These are phyloP conservation scores for Vaccinium darrowii DNA, from an alignment of 148 eudicot genomes.

Conservation along the genomic window DNA sequence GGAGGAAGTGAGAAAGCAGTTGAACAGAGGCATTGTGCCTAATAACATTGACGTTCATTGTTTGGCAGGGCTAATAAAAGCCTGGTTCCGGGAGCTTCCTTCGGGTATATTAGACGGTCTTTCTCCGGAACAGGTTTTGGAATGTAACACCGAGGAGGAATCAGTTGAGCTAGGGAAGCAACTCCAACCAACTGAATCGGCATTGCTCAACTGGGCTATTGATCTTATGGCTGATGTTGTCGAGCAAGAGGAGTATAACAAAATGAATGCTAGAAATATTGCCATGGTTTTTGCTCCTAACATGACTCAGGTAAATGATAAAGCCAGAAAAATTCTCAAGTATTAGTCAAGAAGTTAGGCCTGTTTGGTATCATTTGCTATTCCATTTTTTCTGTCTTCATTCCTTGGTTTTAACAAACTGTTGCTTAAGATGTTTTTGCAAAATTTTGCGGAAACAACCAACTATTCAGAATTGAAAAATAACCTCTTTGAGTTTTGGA, in stretches of 20 bases:
- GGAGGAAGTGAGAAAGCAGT: slow-evolving; percentile 69
- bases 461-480: neutral
- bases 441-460: neutral
- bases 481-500: neutral
- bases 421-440: neutral
- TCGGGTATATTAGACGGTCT: slow-evolving; percentile 87
- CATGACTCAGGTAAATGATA: slow-evolving; percentile 75
- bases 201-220: slow-evolving; percentile 83
- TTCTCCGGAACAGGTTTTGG: slow-evolving; percentile 75
- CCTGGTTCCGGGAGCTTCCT: slow-evolving; percentile 94
- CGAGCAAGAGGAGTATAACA: slow-evolving; percentile 83
- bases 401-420: neutral
- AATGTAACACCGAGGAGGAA: slow-evolving; percentile 74
- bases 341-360: neutral
- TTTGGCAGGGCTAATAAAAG: slow-evolving; percentile 81
- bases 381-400: neutral
- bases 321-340: neutral
- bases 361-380: neutral
- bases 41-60: slow-evolving; percentile 84
- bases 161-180: slow-evolving; percentile 66
- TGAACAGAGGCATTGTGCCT: slow-evolving; percentile 82
- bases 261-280: slow-evolving; percentile 91
- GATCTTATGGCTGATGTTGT: slow-evolving; percentile 99
- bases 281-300: slow-evolving; percentile 98
- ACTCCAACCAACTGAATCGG: slow-evolving; percentile 73